A percentile compares a stretch with the other conserved stretches of the same genome.
Evolutionary conservation across 495 filamentous ascomycete species (phyloP).

Genomic region (Tuber borchii): DNA sequence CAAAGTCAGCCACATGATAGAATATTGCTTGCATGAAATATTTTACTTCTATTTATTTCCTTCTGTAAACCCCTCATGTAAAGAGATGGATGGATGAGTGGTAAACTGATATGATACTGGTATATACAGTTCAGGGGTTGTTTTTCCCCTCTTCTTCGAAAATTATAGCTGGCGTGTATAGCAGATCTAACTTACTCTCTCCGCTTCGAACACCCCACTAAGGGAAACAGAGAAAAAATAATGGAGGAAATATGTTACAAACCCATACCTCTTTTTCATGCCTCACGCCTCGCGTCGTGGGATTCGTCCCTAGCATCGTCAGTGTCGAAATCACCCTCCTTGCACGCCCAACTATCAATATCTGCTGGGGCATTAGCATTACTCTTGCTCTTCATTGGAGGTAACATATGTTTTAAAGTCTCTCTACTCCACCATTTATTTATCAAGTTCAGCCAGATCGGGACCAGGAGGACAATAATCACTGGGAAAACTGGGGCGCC

Average conservation of each 20-base stretch:
- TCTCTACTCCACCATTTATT: conserved; percentile 58
- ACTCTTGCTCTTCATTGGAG: conserved; percentile 1
- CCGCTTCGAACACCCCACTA: background rate
- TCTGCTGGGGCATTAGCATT: conserved; percentile 43
- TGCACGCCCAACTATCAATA: conserved; percentile 68
- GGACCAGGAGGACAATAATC: conserved; percentile 61
- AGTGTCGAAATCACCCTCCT: conserved; percentile 50
- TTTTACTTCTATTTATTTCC: background rate
- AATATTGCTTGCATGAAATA: background rate
- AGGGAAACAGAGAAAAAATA: background rate
- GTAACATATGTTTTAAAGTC: conserved; percentile 45
- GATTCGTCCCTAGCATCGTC: conserved; percentile 42
- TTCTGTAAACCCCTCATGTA: background rate
- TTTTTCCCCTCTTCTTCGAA: background rate
- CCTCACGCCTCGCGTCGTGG: background rate
- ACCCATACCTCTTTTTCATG: background rate
- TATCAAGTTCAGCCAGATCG: conserved; percentile 58
- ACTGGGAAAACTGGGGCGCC: conserved; percentile 62
- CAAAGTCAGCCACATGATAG: background rate
- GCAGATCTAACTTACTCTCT: background rate
- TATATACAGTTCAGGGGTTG: background rate
- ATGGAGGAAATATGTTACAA: background rate
- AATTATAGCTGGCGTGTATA: background rate
- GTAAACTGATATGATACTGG: background rate
- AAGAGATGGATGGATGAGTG: background rate